These are phyloP conservation scores for Aspergillus indologenus DNA, from an alignment of 495 filamentous ascomycete species.

Conservation along the genomic window DNA sequence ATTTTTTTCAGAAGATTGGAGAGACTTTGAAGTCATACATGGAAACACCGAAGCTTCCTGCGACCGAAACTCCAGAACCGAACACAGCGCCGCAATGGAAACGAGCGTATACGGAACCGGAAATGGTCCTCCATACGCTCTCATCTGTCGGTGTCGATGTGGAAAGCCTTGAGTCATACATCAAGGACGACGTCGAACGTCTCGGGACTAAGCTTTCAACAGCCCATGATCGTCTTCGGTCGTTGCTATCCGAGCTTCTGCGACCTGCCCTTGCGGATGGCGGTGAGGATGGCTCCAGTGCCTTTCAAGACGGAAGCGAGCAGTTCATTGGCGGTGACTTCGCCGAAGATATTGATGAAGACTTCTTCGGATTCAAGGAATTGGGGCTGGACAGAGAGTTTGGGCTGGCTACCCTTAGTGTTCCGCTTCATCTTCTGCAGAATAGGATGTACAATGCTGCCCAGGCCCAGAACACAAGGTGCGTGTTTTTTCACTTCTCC, in stretches of 20 bases:
- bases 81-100: slow-evolving; percentile 47
- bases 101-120: slow-evolving; percentile 70
- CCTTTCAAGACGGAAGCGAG: slow-evolving; percentile 94
- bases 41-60: slow-evolving; percentile 70
- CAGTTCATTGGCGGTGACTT: slow-evolving; percentile 97
- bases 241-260: slow-evolving; percentile 82
- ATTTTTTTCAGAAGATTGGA: slow-evolving; percentile 83
- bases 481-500: slow-evolving; percentile 27
- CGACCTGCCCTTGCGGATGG: slow-evolving; percentile 81
- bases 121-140: slow-evolving; percentile 82
- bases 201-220: slow-evolving; percentile 74
- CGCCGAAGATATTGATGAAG: slow-evolving; percentile 93
- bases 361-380: slow-evolving; percentile 98
- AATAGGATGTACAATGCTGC: slow-evolving; percentile 80
- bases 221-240: slow-evolving; percentile 90
- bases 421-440: slow-evolving; percentile 91
- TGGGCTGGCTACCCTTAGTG: slow-evolving; percentile 77
- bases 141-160: slow-evolving; percentile 77
- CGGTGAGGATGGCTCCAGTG: slow-evolving; percentile 78
- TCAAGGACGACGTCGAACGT: slow-evolving; percentile 92
- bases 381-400: slow-evolving; percentile 89
- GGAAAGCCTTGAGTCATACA: slow-evolving; percentile 79
- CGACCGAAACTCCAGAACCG: slow-evolving; percentile 36
- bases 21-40: slow-evolving; percentile 75
- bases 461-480: slow-evolving; percentile 69